Evolutionary conservation across 495 filamentous ascomycete species (phyloP).

Genomic region (Neurospora sp.): DNA sequence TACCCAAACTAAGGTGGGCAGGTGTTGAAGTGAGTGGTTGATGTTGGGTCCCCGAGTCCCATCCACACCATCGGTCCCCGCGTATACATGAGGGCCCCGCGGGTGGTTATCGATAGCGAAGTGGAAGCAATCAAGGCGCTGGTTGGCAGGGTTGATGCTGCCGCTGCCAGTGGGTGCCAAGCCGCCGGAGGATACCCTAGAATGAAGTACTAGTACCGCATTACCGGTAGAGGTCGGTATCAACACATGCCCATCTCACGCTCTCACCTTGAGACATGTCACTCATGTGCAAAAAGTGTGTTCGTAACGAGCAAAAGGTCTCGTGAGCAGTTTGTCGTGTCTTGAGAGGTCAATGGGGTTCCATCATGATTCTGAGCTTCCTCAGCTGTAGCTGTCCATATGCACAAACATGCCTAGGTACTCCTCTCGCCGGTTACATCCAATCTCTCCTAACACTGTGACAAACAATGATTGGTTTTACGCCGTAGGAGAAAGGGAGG

Average conservation of each 20-base stretch:
- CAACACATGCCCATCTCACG: not conserved
- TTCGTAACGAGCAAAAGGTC: not conserved
- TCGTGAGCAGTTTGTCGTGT: not conserved
- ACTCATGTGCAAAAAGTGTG: not conserved
- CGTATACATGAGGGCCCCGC: not conserved
- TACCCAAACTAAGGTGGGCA: not conserved
- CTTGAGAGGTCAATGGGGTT: not conserved
- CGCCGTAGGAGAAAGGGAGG: not conserved
- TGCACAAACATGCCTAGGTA: not conserved
- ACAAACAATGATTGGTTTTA: not conserved
- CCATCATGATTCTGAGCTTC: not conserved
- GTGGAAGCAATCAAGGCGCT: not conserved
- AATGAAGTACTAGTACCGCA: no score
- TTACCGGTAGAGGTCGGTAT: not conserved
- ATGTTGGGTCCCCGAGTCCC: not conserved
- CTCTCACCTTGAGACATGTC: not conserved
- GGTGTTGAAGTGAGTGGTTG: not conserved
- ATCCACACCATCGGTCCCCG: not conserved
- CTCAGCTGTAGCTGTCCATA: not conserved
- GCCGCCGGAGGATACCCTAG: not conserved
- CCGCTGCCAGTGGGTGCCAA: not conserved
- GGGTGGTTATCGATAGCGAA: not conserved
- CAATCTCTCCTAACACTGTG: not conserved
- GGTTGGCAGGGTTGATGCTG: not conserved
- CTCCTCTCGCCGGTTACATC: not conserved